Evolutionary conservation across 495 filamentous ascomycete genomes (phyloP).

Genomic region (Aspergillus bertholletiae): DNA sequence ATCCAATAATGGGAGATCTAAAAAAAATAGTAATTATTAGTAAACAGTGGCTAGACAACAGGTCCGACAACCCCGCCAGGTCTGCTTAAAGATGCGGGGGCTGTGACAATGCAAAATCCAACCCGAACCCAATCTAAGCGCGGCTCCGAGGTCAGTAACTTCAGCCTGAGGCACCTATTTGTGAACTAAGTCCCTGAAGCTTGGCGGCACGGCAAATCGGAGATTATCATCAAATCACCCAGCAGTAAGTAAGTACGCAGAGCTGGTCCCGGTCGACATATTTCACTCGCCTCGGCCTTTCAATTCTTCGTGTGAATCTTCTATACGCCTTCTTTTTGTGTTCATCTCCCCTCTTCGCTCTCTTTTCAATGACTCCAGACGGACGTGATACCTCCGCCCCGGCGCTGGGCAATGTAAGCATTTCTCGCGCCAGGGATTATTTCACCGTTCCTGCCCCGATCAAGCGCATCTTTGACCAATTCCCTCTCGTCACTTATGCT

Average conservation of each 20-base stretch:
- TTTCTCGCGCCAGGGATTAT: slow-evolving; percentile 28
- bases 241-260: background rate
- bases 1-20: too few species aligned
- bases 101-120: background rate
- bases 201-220: slow-evolving; percentile 7
- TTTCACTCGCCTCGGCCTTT: background rate
- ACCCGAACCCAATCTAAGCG: background rate
- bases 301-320: background rate
- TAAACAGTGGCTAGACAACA: background rate
- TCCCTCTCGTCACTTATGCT: slow-evolving; percentile 77
- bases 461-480: slow-evolving; percentile 76
- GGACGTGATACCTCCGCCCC: slow-evolving; percentile 21
- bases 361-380: slow-evolving; percentile 33
- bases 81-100: background rate
- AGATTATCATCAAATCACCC: slow-evolving; percentile 1
- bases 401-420: slow-evolving; percentile 16
- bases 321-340: background rate
- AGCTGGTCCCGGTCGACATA: background rate
- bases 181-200: slow-evolving; percentile 9
- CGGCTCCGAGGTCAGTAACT: background rate
- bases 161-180: background rate
- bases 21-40: background rate
- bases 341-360: background rate
- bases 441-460: slow-evolving; percentile 72
- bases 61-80: background rate